phyloP scores from a whole-genome alignment of 768 basidiomycete genomes.

The Harrya chromipes region DNA sequence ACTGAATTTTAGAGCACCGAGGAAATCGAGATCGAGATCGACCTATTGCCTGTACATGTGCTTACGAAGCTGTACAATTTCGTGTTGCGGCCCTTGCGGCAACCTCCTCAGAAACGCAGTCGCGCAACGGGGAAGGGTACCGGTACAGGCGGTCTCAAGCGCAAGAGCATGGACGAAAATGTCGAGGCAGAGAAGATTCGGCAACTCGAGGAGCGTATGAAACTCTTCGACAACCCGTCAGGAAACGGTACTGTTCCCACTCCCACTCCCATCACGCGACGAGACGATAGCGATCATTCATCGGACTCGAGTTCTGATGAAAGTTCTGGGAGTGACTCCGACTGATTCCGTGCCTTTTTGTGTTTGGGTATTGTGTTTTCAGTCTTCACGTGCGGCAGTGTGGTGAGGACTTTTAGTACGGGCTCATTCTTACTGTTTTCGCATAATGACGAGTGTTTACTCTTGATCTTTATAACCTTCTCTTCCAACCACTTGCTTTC shows the following conservation, averaged over 20 bases:
- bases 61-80: constrained; percentile 95
- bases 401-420: constrained; percentile 25
- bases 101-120: constrained; percentile 62
- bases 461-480: constrained; percentile 38
- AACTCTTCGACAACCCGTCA: constrained; percentile 68
- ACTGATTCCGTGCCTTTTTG: constrained; percentile 41
- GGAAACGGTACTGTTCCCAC: constrained; percentile 34
- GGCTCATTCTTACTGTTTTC: constrained; percentile 25
- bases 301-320: constrained; percentile 81
- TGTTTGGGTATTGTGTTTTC: constrained; percentile 14
- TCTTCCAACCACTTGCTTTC: constrained; percentile 25
- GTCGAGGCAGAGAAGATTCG: constrained; percentile 95
- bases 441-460: constrained; percentile 25
- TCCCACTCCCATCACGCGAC: constrained; percentile 34
- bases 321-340: constrained; percentile 82
- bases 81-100: constrained; percentile 77
- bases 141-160: constrained; percentile 85
- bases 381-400: constrained; percentile 10
- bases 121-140: constrained; percentile 68
- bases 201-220: constrained; percentile 83
- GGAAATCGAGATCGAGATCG: constrained; percentile 99
- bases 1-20: constrained; percentile 68
- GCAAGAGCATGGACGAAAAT: constrained; percentile 97
- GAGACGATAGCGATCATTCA: constrained; percentile 64
- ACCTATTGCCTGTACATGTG: constrained; percentile 79